Evolutionary conservation across 2,329 filamentous ascomycete genomes (phyloP).

Genomic region (Epichloe sylvatica): DNA sequence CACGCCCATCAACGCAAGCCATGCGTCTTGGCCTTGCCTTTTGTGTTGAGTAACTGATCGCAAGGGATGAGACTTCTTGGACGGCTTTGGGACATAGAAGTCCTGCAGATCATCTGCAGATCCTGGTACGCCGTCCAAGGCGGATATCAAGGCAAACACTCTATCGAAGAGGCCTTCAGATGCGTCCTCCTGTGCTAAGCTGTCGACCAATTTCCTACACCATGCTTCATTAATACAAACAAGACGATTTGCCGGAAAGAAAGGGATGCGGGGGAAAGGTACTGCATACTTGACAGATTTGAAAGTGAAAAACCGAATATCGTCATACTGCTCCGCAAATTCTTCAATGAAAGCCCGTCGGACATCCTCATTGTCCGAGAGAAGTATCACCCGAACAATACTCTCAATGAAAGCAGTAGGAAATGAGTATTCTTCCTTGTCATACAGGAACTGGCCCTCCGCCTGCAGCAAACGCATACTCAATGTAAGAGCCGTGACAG

Average conservation of each 20-base stretch:
- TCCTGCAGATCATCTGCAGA: slow-evolving; percentile 51
- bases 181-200: slow-evolving; percentile 7
- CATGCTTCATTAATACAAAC: slow-evolving; percentile 1
- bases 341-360: slow-evolving; percentile 62
- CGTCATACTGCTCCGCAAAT: slow-evolving; percentile 67
- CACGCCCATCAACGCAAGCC: slow-evolving; percentile 62
- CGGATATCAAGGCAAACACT: slow-evolving; percentile 47
- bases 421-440: slow-evolving; percentile 53
- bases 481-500: slow-evolving; percentile 59
- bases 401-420: slow-evolving; percentile 51
- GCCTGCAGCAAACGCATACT: slow-evolving; percentile 76
- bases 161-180: slow-evolving; percentile 33
- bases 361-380: slow-evolving; percentile 42
- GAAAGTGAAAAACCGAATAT: slow-evolving; percentile 74
- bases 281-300: slow-evolving; percentile 48
- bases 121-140: slow-evolving; percentile 57
- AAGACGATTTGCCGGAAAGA: no score
- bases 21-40: slow-evolving; percentile 70
- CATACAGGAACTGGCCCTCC: slow-evolving; percentile 50
- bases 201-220: slow-evolving; percentile 15
- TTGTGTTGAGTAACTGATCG: slow-evolving; percentile 57
- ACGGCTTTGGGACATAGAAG: slow-evolving; percentile 52
- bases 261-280: background rate
- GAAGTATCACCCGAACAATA: slow-evolving; percentile 49
- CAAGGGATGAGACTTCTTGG: slow-evolving; percentile 53